These are phyloP conservation scores for Typha latifolia DNA, from an alignment of 176 grass and related monocot species.

Conservation along the genomic window DNA sequence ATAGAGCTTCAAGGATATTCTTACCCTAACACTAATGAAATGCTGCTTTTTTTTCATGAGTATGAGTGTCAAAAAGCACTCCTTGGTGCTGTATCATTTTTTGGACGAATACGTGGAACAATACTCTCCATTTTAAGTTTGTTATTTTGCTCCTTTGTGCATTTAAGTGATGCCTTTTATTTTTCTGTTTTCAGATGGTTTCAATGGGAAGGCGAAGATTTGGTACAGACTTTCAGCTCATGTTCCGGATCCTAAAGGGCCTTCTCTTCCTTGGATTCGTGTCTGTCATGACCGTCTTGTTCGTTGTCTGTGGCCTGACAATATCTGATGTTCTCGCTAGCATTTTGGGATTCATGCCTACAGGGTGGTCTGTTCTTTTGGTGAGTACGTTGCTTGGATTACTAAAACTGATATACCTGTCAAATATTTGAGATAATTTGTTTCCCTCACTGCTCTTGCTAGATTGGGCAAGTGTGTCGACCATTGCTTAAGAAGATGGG, in stretches of 20 bases:
- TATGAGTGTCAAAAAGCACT: too few relatives aligned
- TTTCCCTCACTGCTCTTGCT: background rate
- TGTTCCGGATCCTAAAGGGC: constrained; percentile 92
- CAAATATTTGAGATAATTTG: background rate
- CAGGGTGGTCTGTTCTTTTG: constrained; percentile 87
- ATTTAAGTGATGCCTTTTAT: background rate
- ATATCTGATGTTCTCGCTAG: constrained; percentile 74
- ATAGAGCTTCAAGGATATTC: too few relatives aligned
- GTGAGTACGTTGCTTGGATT: constrained; percentile 39
- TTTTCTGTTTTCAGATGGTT: constrained; percentile 45
- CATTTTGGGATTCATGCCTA: constrained; percentile 72
- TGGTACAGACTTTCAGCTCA: constrained; percentile 64
- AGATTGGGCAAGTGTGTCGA: constrained; percentile 74
- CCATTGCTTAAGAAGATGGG: constrained; percentile 27
- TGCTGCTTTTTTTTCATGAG: too few relatives aligned
- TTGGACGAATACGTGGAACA: background rate
- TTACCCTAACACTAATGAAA: too few relatives aligned
- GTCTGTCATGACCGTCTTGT: constrained; percentile 68
- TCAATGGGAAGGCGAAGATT: constrained; percentile 64
- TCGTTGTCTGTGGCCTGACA: constrained; percentile 49
- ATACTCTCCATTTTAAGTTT: background rate
- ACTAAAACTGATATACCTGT: background rate
- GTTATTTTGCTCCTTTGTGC: background rate
- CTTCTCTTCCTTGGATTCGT: constrained; percentile 87
- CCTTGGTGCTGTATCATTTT: too few relatives aligned